These are phyloP conservation scores for Stramenopiles sp. DNA, from an alignment of 352 stramenopile species.

Conservation along the genomic window DNA sequence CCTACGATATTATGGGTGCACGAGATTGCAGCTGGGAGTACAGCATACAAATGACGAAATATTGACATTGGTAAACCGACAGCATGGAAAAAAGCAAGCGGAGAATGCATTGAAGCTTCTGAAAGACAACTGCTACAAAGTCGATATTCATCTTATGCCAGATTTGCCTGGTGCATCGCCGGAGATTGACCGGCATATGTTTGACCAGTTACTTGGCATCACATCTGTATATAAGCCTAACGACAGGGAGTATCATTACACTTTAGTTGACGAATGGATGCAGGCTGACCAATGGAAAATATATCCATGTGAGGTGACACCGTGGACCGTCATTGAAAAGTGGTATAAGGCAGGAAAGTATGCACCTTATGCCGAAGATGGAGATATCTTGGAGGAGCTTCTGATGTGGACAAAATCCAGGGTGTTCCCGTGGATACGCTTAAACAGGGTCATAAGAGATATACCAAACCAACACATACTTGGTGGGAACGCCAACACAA, in stretches of 20 bases:
- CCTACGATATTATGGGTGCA: slow-evolving; percentile 55
- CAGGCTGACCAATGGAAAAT: slow-evolving; percentile 86
- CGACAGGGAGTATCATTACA: no score
- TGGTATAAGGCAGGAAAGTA: slow-evolving; percentile 58
- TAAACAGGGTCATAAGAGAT: slow-evolving; percentile 75
- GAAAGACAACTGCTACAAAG: slow-evolving; percentile 75
- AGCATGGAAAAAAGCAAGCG: slow-evolving; percentile 34
- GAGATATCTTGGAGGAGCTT: slow-evolving; percentile 41
- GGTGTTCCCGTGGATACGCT: slow-evolving; percentile 76
- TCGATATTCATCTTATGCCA: slow-evolving; percentile 73
- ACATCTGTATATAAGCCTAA: no score
- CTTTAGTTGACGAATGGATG: no score
- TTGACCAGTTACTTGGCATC: slow-evolving; percentile 63
- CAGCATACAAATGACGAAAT: slow-evolving; percentile 72
- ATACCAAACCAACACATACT: slow-evolving; percentile 79
- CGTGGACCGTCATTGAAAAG: slow-evolving; percentile 30
- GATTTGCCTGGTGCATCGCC: slow-evolving; percentile 59
- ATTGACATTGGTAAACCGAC: slow-evolving; percentile 64
- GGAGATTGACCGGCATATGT: slow-evolving; percentile 62
- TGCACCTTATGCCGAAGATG: slow-evolving; percentile 51
- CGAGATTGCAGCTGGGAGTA: slow-evolving; percentile 50
- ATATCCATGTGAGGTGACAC: slow-evolving; percentile 64
- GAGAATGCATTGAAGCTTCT: slow-evolving; percentile 49
- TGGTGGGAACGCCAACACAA: slow-evolving; percentile 67
- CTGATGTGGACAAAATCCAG: slow-evolving; percentile 63